These are phyloP conservation scores for Carpinus viminea DNA, from an alignment of 306 rosid species.

Conservation along the genomic window DNA sequence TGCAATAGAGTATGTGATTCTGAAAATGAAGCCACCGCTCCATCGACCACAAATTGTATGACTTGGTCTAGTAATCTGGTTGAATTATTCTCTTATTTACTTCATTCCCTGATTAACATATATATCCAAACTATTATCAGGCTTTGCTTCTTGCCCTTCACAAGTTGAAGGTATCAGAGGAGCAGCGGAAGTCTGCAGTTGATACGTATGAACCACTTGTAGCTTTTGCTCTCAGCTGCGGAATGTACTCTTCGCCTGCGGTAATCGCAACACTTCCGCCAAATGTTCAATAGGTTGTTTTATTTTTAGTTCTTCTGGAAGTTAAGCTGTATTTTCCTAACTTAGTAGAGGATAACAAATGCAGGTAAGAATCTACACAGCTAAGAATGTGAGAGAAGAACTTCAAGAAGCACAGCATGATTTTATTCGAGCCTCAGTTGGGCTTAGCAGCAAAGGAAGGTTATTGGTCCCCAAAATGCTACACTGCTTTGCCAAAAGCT, in stretches of 20 bases:
- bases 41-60: slow-evolving; percentile 84
- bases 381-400: slow-evolving; percentile 55
- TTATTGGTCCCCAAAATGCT: slow-evolving; percentile 70
- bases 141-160: slow-evolving; percentile 82
- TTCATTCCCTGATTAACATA: slow-evolving; percentile 24
- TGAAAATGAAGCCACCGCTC: slow-evolving; percentile 72
- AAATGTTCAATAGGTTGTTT: not conserved
- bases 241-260: slow-evolving; percentile 76
- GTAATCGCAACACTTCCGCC: slow-evolving; percentile 31
- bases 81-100: slow-evolving; percentile 9
- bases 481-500: slow-evolving; percentile 64
- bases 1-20: slow-evolving; percentile 62
- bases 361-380: slow-evolving; percentile 66
- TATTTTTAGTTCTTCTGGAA: slow-evolving; percentile 1
- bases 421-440: slow-evolving; percentile 68
- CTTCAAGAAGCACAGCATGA: slow-evolving; percentile 67
- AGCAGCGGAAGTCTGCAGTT: slow-evolving; percentile 53
- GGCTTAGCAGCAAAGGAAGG: slow-evolving; percentile 68
- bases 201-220: slow-evolving; percentile 54
- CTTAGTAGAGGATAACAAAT: slow-evolving; percentile 11
- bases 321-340: not conserved
- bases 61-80: not conserved
- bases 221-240: slow-evolving; percentile 67
- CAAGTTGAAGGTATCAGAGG: slow-evolving; percentile 66
- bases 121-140: slow-evolving; percentile 34